A percentile compares a stretch with the other conserved stretches of the same genome.
Evolutionary conservation across 2,329 filamentous ascomycete genomes (phyloP).

Genomic region (Coleophoma crateriformis): DNA sequence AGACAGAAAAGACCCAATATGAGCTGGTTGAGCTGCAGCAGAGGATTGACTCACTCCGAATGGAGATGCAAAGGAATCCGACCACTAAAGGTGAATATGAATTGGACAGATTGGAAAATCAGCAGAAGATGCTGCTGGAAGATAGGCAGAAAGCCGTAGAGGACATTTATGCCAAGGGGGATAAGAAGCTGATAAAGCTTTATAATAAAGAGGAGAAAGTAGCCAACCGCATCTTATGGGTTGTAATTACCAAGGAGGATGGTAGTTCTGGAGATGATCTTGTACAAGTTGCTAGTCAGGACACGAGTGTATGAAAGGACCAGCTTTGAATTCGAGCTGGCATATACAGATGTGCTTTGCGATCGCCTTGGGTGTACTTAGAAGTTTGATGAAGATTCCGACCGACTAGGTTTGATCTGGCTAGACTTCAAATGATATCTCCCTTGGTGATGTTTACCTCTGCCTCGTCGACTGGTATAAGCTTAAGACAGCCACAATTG

Average conservation of each 20-base stretch:
- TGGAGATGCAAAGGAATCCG: slow-evolving; percentile 2
- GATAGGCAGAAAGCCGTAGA: slow-evolving; percentile 14
- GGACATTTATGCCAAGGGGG: slow-evolving; percentile 20
- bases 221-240: slow-evolving; percentile 20
- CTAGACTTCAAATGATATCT: no score
- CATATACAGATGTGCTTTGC: no score
- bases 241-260: slow-evolving; percentile 16
- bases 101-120: slow-evolving; percentile 4
- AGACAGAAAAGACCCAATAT: not conserved
- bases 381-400: no score
- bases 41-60: not conserved
- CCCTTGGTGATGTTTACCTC: no score
- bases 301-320: no score
- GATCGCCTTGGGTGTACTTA: no score
- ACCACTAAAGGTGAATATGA: slow-evolving; percentile 11
- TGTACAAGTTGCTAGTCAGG: not conserved
- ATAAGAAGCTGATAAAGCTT: slow-evolving; percentile 15
- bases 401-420: no score
- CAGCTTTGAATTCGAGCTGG: no score
- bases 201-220: slow-evolving; percentile 18
- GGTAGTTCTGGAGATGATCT: slow-evolving; percentile 4
- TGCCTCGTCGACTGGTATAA: no score
- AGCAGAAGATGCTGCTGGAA: slow-evolving; percentile 7
- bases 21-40: slow-evolving; percentile 6
- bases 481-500: no score